Evolutionary conservation across 148 eudicot species (phyloP).

Genomic region (Rheum nobile): DNA sequence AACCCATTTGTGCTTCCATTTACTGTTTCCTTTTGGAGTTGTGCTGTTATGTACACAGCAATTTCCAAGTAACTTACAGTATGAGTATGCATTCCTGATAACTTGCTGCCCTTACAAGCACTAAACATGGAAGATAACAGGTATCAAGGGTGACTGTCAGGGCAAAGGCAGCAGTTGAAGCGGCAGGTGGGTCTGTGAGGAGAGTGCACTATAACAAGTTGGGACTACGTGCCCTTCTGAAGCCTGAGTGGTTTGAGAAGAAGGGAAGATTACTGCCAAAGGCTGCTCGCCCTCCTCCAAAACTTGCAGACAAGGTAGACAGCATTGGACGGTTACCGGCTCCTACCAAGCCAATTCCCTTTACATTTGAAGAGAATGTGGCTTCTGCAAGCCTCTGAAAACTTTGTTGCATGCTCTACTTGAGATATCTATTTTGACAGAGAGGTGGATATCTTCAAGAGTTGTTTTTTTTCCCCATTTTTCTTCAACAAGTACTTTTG

Average conservation of each 20-base stretch:
- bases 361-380: conserved; percentile 33
- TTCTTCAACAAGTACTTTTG: neutral
- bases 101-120: neutral
- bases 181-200: conserved; percentile 83
- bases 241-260: conserved; percentile 95
- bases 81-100: neutral
- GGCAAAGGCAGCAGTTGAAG: conserved; percentile 91
- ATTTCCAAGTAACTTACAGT: neutral
- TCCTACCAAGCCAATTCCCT: conserved; percentile 78
- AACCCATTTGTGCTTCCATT: neutral
- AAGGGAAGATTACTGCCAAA: conserved; percentile 80
- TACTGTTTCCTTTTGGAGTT: neutral
- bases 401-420: neutral
- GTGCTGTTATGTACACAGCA: neutral
- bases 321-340: conserved; percentile 93
- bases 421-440: neutral
- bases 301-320: conserved; percentile 74
- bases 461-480: neutral
- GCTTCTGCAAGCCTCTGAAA: conserved; percentile 15
- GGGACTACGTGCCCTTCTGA: conserved; percentile 79
- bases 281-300: conserved; percentile 89
- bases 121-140: neutral
- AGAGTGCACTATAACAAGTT: conserved; percentile 81
- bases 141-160: conserved; percentile 55
- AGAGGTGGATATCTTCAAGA: neutral